phyloP scores from a whole-genome alignment of 805 yeast species.

The Lipomyces oligophaga region DNA sequence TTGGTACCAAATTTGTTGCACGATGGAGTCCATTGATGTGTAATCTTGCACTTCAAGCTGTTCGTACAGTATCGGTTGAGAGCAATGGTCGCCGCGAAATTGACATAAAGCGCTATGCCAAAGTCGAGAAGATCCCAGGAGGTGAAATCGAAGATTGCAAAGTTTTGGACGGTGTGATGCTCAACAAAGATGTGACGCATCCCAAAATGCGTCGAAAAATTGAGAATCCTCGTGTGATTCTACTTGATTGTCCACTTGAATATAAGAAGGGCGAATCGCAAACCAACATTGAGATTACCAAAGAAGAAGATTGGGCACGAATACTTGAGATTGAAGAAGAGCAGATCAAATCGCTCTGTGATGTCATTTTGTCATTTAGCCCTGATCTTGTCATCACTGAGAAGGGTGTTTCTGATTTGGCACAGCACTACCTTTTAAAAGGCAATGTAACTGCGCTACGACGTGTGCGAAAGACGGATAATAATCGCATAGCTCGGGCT shows the following conservation, averaged over 20 bases:
- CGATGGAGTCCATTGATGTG: slow-evolving; percentile 94
- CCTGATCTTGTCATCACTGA: slow-evolving; percentile 96
- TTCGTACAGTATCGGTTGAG: slow-evolving; percentile 68
- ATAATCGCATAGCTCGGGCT: slow-evolving; percentile 93
- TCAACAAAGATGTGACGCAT: slow-evolving; percentile 97
- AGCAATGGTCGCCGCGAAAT: slow-evolving; percentile 61
- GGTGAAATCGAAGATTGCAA: slow-evolving; percentile 89
- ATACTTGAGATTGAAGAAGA: slow-evolving; percentile 96
- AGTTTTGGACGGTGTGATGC: slow-evolving; percentile 85
- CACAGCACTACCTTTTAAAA: slow-evolving; percentile 91
- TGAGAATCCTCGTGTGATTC: slow-evolving; percentile 81
- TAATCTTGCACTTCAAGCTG: slow-evolving; percentile 78
- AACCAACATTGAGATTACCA: slow-evolving; percentile 93
- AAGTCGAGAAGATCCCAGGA: slow-evolving; percentile 96
- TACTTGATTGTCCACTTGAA: slow-evolving; percentile 94
- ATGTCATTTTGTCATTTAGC: slow-evolving; percentile 72
- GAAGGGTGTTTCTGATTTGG: slow-evolving; percentile 92
- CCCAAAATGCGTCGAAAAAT: slow-evolving; percentile 93
- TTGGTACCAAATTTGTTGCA: slow-evolving; percentile 91
- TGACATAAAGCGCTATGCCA: slow-evolving; percentile 86
- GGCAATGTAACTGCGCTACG: slow-evolving; percentile 91
- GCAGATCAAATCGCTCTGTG: slow-evolving; percentile 85
- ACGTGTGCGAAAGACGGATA: slow-evolving; percentile 92
- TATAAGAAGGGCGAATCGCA: slow-evolving; percentile 99
- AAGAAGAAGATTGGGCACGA: slow-evolving; percentile 95